A percentile compares a stretch with the other conserved stretches of the same genome.
phyloP scores from a whole-genome alignment of 306 rosid genomes.

The Inga oerstediana region DNA sequence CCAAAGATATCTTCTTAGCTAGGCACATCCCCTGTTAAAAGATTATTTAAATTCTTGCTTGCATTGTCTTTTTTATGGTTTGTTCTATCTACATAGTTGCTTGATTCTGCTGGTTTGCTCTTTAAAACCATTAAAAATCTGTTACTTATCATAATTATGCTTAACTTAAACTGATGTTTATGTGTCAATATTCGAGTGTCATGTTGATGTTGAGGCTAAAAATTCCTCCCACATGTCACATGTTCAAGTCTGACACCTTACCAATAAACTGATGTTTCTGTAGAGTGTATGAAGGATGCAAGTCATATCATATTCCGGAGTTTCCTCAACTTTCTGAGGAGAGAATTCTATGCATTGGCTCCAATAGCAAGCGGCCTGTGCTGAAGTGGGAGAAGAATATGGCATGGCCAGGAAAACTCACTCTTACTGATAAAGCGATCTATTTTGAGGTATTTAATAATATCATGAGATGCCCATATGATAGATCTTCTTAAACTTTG shows the following conservation, averaged over 20 bases:
- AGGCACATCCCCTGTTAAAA: neutral
- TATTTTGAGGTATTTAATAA: conserved; percentile 84
- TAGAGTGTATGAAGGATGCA: conserved; percentile 79
- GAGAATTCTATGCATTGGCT: conserved; percentile 78
- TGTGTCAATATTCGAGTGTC: conserved; percentile 1
- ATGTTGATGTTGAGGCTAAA: too few species aligned
- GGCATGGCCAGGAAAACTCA: conserved; percentile 98
- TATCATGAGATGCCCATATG: conserved; percentile 27
- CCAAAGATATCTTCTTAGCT: neutral
- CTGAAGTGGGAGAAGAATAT: conserved; percentile 93
- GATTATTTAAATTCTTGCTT: conserved; percentile 9
- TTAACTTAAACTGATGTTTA: conserved; percentile 40
- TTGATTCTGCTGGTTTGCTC: conserved; percentile 24
- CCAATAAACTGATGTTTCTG: conserved; percentile 38
- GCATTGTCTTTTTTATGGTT: conserved; percentile 18
- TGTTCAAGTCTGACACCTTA: too few species aligned
- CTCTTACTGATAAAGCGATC: conserved; percentile 86
- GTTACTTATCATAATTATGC: conserved; percentile 25
- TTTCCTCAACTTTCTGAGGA: conserved; percentile 62
- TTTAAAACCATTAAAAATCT: conserved; percentile 11
- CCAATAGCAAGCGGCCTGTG: conserved; percentile 83
- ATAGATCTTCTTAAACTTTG: conserved; percentile 2
- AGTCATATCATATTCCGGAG: conserved; percentile 69
- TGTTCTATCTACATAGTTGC: conserved; percentile 22
- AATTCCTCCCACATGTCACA: too few species aligned